Evolutionary conservation across 768 basidiomycete genomes (phyloP), one percentile per base, ranked within the genome.

Genomic region (Coprinellus micaceus): DNA sequence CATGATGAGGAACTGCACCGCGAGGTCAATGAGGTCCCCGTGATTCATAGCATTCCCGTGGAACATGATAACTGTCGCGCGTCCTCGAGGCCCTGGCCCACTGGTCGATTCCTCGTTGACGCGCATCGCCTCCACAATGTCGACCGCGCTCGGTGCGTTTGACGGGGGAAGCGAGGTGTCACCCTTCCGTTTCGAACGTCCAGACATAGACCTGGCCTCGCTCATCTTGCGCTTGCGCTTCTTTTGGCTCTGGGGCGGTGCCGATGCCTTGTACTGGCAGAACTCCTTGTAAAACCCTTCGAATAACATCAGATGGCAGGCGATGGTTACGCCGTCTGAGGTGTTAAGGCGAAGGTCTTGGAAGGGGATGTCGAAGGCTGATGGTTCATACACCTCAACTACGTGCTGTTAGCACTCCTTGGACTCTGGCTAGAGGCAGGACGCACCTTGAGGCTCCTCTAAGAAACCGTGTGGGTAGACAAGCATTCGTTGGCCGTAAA

Each of bases 21-120:
- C 92, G 15, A 86, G 67, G 2, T 86, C 83, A 54, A 91, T 76
- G 1, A 89, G 78, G 63, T 93, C 87, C 3, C 91, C 90, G 41
- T 82, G 75, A 60, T 88, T 86, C 58, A 84, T 85, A 0, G 81
- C 84, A 59, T 90, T 89, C 2, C 94, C 94, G 63, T 96, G 94
- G 56, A 95, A 92, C 78, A 96, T 83, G 39, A 98, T 70, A 4
- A 95, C 77, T 0, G 91, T 94, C 5, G 91, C 92, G 17, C 30
- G 44, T 4, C 58, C 47, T 50, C 13, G 3, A 17, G 41, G 44
- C 43, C 43, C 29, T 13, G 46, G 33, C 51, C 11, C 24, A 29
- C 17, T 50, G n/a, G 15, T 15, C 48, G n/a, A 28, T 25, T 30
- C 33, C 6, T 25, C 24, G 44, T 17, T 7, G 36, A 52, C 19